Conservation (phyloP, 2,329 filamentous ascomycete species). For the Aspergillus arachidicola region DNA sequence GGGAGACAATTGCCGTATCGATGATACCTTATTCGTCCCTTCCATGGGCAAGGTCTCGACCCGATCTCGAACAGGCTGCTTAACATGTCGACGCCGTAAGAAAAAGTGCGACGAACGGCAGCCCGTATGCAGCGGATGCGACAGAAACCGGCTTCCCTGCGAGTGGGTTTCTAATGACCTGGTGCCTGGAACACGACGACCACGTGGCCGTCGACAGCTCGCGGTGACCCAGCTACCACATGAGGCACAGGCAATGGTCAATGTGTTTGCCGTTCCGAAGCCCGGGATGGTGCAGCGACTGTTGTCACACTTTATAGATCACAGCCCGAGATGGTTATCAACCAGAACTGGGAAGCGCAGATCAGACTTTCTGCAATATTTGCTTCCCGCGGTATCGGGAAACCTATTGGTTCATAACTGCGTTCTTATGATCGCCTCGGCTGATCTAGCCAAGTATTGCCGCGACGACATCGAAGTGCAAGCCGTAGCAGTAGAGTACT, state of each 20-base stretch:
- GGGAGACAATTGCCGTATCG: not conserved
- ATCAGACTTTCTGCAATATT: constrained; percentile 4
- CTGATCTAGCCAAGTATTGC: constrained; percentile 13
- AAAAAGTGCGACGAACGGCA: constrained; percentile 15
- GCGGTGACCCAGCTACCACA: not conserved
- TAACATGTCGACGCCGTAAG: constrained; percentile 12
- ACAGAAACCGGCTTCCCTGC: constrained; percentile 7
- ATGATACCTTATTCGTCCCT: not conserved
- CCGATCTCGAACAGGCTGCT: constrained; percentile 10
- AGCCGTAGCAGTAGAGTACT: constrained; percentile 10
- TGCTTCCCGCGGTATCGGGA: not conserved
- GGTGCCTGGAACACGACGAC: not conserved
- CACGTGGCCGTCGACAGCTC: not conserved
- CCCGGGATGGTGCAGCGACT: constrained; percentile 2
- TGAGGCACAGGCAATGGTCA: constrained; percentile 9
- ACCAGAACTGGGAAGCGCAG: constrained; percentile 4
- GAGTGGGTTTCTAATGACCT: constrained; percentile 1
- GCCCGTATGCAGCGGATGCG: constrained; percentile 9
- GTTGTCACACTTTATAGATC: constrained; percentile 10
- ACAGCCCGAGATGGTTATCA: constrained; percentile 11
- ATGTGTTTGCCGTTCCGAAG: constrained; percentile 7
- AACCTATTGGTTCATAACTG: constrained; percentile 8
- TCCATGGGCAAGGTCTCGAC: not conserved
- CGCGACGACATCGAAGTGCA: constrained; percentile 1
- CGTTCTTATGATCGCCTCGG: constrained; percentile 5